Base-by-base conservation (phyloP, 805 yeast species). In the Barnettozyma sp. region DNA sequence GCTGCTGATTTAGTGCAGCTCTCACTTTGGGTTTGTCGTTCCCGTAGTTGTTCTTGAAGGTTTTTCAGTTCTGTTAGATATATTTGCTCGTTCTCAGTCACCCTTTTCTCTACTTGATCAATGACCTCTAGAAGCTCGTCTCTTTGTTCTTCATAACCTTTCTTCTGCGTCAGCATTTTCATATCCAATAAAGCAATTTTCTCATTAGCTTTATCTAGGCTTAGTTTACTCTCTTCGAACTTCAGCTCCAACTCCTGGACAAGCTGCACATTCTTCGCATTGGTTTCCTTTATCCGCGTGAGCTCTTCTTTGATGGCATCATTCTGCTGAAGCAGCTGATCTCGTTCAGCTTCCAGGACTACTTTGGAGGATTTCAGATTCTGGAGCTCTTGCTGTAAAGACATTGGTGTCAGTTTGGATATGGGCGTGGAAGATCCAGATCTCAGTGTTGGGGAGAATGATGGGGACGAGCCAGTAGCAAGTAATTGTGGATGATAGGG, bases 91-190 rank as follows among this genome's bases (percentile, higher is more conserved):
- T 70, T 73, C 40, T 76, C 81, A 33, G 65, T 68, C 24, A 76
- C 75, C 27, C 76, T 74, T 22, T 59, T 53, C 29, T 74, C 72
- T 52, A 78, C 63, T 29, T 73, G 58, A 40, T 72, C 78, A 33
- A 78, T 65, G 13, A 73, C 76, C 33, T 70, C 73, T 30, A 79
- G 54, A 59, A 81, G 62, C 49, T 78, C 82, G 31, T 67, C 70
- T 20, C 81, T 60, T 30, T 78, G 81, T 12, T 54, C 48, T 34
- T 75, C 81, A 29, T 70, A 67, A 19, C 62, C 69, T 14, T 48
- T 49, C 48, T 68, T 71, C 39, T 68, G 75, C 35, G 63, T 66
- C n/a, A 50, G 46, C 35, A 75, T 51, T 42, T 66, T 68, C 16
- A 57, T 58, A 29, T 78, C 83, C 35, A 46, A 23, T 2, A 18